These are phyloP conservation scores for Penicillium daleae DNA, from an alignment of 495 filamentous ascomycete species.

Conservation along the genomic window DNA sequence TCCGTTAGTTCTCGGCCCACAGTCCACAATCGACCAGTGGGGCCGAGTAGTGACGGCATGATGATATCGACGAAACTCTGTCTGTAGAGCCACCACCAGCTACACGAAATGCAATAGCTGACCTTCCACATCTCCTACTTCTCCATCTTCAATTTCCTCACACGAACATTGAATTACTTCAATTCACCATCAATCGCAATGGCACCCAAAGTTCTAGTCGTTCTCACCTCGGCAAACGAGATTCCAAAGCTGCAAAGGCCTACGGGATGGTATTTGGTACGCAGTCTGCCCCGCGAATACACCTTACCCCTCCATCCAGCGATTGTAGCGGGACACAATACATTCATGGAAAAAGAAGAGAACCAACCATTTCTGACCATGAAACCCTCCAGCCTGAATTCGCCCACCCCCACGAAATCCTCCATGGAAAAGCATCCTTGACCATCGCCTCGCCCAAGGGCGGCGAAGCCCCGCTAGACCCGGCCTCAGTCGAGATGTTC, in stretches of 20 bases:
- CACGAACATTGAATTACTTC: no score
- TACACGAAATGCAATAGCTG: no score
- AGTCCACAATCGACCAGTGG: neutral
- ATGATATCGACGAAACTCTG: constrained; percentile 15
- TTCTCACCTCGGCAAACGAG: constrained; percentile 64
- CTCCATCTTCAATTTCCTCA: neutral
- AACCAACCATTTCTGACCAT: no score
- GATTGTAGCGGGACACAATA: no score
- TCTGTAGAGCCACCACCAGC: neutral
- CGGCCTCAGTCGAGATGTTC: constrained; percentile 61
- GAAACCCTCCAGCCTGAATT: constrained; percentile 72
- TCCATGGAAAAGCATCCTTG: constrained; percentile 57
- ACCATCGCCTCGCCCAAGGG: constrained; percentile 69
- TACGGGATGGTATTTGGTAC: constrained; percentile 71
- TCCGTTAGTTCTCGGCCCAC: no score
- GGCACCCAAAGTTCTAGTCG: constrained; percentile 65
- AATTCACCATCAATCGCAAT: constrained; percentile 20
- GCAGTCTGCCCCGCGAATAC: constrained; percentile 2
- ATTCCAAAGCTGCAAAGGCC: constrained; percentile 55
- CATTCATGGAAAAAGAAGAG: no score
- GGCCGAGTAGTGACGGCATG: constrained; percentile 18
- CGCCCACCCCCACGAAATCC: constrained; percentile 67
- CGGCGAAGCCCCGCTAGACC: constrained; percentile 70
- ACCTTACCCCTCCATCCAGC: neutral
- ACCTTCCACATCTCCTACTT: neutral